Evolutionary conservation across 352 stramenopile genomes (phyloP), one percentile per base, ranked within the genome.

Genomic region (Phytophthora meadii): DNA sequence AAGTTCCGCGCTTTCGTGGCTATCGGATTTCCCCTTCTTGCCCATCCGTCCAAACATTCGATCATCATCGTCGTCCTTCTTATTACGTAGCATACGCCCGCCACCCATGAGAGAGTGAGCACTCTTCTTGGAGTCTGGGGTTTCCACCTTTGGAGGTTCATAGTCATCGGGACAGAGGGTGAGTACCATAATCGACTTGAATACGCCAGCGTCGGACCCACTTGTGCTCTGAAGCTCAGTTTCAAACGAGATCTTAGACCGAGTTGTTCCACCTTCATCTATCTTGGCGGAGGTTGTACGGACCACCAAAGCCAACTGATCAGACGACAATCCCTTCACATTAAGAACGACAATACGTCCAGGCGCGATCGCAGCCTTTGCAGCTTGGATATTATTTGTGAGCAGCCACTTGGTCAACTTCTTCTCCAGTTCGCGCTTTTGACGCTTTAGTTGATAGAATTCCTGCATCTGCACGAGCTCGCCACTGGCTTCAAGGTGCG

Each of bases 141-240:
- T 44, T 44, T 68, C 62, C 17, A 73, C 60, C 24, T 78, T 76
- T 14, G 85, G 83, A 19, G 81, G 79, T 34, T 81, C 61, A 53
- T 92, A 94, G 41, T 85, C 68, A 14, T 91, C 78, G 1, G 80
- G 72, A 14, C 85, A 94, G 0, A 92, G 62, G 61, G 83, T 90
- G 19, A 92, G 34, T 8, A 94, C 74, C 17, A 85, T 89, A 58
- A 94, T 82, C 2, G 76, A 87, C 72, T 91, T 91, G 62, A 91
- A 92, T n/a, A 90, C 68, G 4, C 69, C 42, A 14, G 50, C 30
- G 30, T 72, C 66, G 3, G 22, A 37, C 24, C 42, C 37, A 34
- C 34, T 44, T 40, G 69, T 65, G 17, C 37, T 72, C 22, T 67
- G 61, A 40, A 73, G 40, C 14, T 70, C 62, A 0, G 62, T 62